phyloP scores from a whole-genome alignment of 2,329 filamentous ascomycete species.

The Apiospora kogelbergensis region DNA sequence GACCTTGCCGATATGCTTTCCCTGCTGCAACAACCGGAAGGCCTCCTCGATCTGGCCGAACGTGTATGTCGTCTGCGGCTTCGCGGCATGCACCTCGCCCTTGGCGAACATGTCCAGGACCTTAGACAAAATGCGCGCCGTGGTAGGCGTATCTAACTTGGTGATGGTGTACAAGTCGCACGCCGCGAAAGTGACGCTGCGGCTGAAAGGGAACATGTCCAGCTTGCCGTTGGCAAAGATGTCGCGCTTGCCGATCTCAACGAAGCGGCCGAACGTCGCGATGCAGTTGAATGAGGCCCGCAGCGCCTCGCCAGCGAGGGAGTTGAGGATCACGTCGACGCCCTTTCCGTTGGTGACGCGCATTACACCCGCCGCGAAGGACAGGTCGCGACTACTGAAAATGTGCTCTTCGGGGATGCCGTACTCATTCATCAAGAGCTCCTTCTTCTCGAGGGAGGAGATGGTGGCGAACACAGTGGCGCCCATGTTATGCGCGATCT shows the following conservation, averaged over 20 bases:
- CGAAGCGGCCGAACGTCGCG: conserved; percentile 13
- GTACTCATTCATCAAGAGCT: conserved; percentile 10
- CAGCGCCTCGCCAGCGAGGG: conserved; percentile 12
- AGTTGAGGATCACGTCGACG: conserved; percentile 14
- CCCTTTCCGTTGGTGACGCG: conserved; percentile 11
- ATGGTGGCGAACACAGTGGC: conserved; percentile 15
- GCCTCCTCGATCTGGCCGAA: conserved; percentile 25
- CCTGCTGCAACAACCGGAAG: conserved; percentile 36
- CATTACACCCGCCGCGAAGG: conserved; percentile 14
- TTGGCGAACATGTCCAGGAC: conserved; percentile 11
- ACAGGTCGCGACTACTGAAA: conserved; percentile 15
- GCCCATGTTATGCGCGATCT: conserved; percentile 13
- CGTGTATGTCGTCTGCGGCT: conserved; percentile 11
- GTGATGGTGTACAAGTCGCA: conserved; percentile 14
- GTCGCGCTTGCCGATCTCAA: conserved; percentile 16
- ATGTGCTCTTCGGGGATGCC: conserved; percentile 16
- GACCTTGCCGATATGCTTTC: conserved; percentile 41
- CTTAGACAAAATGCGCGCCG: conserved; percentile 12
- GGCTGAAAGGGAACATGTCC: conserved; percentile 15
- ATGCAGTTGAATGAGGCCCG: conserved; percentile 15
- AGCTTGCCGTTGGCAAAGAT: conserved; percentile 15
- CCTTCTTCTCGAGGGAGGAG: conserved; percentile 14
- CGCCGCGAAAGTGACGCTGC: conserved; percentile 13
- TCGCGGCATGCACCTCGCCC: conserved; percentile 8
- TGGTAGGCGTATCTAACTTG: conserved; percentile 10